These are phyloP conservation scores for Brasilioporus rufonigricans DNA, from an alignment of 768 basidiomycete genomes.

Conservation along the genomic window DNA sequence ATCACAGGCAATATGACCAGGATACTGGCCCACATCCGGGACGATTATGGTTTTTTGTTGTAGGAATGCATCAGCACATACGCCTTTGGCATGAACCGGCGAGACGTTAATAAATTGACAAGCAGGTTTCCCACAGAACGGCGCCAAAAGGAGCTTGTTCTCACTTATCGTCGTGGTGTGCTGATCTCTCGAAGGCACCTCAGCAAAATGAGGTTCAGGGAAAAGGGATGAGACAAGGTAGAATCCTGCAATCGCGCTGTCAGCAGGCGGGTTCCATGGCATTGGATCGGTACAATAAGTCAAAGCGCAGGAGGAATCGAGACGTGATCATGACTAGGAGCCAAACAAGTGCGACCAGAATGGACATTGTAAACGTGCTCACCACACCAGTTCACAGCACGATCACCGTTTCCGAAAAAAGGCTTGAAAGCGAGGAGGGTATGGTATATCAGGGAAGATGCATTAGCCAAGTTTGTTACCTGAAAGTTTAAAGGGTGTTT, in stretches of 20 bases:
- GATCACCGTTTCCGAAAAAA: constrained; percentile 58
- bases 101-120: constrained; percentile 76
- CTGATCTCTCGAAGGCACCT: constrained; percentile 12
- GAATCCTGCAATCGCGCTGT: constrained; percentile 60
- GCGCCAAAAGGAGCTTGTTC: constrained; percentile 60
- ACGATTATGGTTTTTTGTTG: constrained; percentile 62
- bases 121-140: constrained; percentile 90
- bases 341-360: background rate
- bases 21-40: constrained; percentile 72
- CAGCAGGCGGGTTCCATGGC: constrained; percentile 7
- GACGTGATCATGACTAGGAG: background rate
- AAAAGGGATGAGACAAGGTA: constrained; percentile 71
- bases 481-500: constrained; percentile 24
- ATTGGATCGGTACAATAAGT: background rate
- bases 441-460: constrained; percentile 77
- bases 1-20: constrained; percentile 95
- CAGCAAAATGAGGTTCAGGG: constrained; percentile 41
- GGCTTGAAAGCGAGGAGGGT: constrained; percentile 65
- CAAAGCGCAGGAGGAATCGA: background rate
- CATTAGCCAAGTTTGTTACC: constrained; percentile 87
- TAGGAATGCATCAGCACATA: constrained; percentile 80
- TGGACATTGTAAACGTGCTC: constrained; percentile 33
- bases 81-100: constrained; percentile 60
- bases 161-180: constrained; percentile 6
- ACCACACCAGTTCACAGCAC: constrained; percentile 95